Evolutionary conservation across 208 protist species (phyloP).

Genomic region (Acanthamoeba divionensis): DNA sequence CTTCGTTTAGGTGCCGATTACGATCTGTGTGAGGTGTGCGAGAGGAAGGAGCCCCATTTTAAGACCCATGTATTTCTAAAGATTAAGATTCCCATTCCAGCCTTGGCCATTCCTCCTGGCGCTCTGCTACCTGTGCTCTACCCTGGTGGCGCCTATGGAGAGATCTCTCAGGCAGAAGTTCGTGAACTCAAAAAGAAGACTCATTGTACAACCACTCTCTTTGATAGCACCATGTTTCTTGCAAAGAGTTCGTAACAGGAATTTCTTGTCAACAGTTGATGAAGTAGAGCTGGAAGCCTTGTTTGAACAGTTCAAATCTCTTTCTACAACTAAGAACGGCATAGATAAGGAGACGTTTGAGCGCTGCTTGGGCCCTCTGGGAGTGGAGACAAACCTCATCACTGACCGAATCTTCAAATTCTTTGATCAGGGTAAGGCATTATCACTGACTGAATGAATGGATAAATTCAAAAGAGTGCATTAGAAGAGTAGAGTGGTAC

Average conservation of each 20-base stretch:
- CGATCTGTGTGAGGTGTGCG: constrained; percentile 35
- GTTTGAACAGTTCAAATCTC: constrained; percentile 59
- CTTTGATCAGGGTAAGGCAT: constrained; percentile 60
- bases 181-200: constrained; percentile 36
- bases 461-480: no score
- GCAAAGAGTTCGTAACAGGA: neutral
- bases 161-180: constrained; percentile 11
- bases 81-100: constrained; percentile 48
- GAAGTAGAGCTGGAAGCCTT: constrained; percentile 61
- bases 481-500: neutral
- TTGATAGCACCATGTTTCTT: neutral
- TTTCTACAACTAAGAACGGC: constrained; percentile 17
- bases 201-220: neutral
- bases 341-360: constrained; percentile 66
- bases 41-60: neutral
- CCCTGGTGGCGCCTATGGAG: neutral
- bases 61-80: constrained; percentile 49
- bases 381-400: constrained; percentile 60
- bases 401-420: constrained; percentile 68
- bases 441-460: no score
- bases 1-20: neutral
- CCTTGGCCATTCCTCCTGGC: constrained; percentile 8
- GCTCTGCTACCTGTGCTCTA: constrained; percentile 49
- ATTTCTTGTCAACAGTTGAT: constrained; percentile 6
- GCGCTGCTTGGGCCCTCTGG: constrained; percentile 62